These are phyloP conservation scores for Xylaria nigripes DNA, from an alignment of 495 filamentous ascomycete genomes.

Conservation along the genomic window DNA sequence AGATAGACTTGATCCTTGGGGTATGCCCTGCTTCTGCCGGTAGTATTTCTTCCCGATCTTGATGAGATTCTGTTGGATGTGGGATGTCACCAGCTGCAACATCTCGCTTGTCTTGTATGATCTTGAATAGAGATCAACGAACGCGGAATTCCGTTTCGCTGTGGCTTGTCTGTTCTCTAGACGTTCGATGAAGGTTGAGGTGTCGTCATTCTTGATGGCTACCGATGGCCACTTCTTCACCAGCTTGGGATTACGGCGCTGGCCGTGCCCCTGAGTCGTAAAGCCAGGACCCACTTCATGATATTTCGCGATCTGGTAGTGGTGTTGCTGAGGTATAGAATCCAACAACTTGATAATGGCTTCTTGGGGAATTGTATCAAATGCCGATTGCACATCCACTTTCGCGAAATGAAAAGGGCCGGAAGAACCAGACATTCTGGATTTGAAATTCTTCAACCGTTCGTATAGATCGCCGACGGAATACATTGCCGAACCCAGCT, in stretches of 20 bases:
- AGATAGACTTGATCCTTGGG: constrained; percentile 85
- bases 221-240: constrained; percentile 57
- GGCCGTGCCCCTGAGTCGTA: constrained; percentile 9
- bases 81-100: constrained; percentile 62
- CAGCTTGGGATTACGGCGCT: constrained; percentile 34
- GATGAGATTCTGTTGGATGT: constrained; percentile 75
- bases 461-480: constrained; percentile 75
- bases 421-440: constrained; percentile 26
- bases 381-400: constrained; percentile 83
- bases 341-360: constrained; percentile 59
- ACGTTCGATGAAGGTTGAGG: constrained; percentile 46
- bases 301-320: constrained; percentile 68
- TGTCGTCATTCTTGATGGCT: constrained; percentile 45
- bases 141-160: constrained; percentile 59
- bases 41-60: constrained; percentile 87
- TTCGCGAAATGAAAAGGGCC: constrained; percentile 68
- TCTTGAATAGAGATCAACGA: constrained; percentile 56
- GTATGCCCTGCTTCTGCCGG: constrained; percentile 80
- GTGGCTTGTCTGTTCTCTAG: constrained; percentile 39
- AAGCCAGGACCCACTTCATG: constrained; percentile 55
- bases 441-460: constrained; percentile 63
- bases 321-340: constrained; percentile 51
- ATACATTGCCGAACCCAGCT: constrained; percentile 67
- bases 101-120: constrained; percentile 48
- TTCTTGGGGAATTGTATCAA: constrained; percentile 87